Evolutionary conservation across 2,329 filamentous ascomycete genomes (phyloP).

Genomic region (Phoma sp.): DNA sequence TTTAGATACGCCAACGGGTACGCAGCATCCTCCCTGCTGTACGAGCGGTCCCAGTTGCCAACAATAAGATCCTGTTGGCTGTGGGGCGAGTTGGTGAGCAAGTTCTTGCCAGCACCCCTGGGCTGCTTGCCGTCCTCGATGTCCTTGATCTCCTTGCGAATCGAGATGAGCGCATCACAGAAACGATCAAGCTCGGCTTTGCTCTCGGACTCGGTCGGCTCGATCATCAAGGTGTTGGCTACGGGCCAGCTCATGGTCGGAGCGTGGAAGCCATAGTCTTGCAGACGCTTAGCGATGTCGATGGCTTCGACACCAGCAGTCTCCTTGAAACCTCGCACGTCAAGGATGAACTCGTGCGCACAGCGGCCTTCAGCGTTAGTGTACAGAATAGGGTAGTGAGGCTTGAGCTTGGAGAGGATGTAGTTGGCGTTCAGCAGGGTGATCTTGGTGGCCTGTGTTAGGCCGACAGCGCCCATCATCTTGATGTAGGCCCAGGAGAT

Average conservation of each 20-base stretch:
- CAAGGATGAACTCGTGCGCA: slow-evolving; percentile 97
- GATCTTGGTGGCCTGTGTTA: slow-evolving; percentile 89
- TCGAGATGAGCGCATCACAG: slow-evolving; percentile 86
- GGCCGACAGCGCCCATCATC: slow-evolving; percentile 84
- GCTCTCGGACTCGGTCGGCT: slow-evolving; percentile 92
- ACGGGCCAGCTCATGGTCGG: slow-evolving; percentile 98
- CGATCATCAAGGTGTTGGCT: slow-evolving; percentile 95
- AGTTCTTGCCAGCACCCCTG: slow-evolving; percentile 69
- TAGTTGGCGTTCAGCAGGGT: slow-evolving; percentile 98
- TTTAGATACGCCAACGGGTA: slow-evolving; percentile 83
- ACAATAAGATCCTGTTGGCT: slow-evolving; percentile 79
- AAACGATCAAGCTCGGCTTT: slow-evolving; percentile 94
- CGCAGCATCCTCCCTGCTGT: slow-evolving; percentile 81
- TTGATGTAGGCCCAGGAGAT: slow-evolving; percentile 97
- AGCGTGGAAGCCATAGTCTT: slow-evolving; percentile 97
- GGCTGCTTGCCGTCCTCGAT: slow-evolving; percentile 82
- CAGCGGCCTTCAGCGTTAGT: slow-evolving; percentile 88
- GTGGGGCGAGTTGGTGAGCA: slow-evolving; percentile 90
- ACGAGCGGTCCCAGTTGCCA: slow-evolving; percentile 82
- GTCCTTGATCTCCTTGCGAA: slow-evolving; percentile 82
- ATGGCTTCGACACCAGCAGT: slow-evolving; percentile 86
- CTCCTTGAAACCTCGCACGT: slow-evolving; percentile 84
- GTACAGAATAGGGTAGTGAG: slow-evolving; percentile 91
- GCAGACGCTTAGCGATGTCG: slow-evolving; percentile 93
- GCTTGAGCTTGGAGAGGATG: slow-evolving; percentile 84